Percentiles rank a stretch among this genome's conserved stretches.
Conservation (phyloP, 208 protist genomes). For the Leishmania lainsoni region DNA sequence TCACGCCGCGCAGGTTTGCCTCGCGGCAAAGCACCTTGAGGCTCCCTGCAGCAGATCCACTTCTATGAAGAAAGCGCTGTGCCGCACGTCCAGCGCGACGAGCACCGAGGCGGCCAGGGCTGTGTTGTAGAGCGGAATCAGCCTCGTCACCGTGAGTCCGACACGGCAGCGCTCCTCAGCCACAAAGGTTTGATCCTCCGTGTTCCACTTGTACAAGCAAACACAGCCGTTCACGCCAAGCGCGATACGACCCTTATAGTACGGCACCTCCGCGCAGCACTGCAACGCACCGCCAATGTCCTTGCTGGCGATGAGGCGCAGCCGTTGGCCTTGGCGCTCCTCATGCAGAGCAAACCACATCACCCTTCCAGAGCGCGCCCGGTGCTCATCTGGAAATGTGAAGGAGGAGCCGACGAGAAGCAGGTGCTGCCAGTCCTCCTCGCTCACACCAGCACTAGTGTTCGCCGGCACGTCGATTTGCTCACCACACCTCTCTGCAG, state of each 20-base stretch:
- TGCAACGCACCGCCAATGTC: slow-evolving; percentile 77
- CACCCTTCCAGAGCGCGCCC: slow-evolving; percentile 58
- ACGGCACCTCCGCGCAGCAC: slow-evolving; percentile 77
- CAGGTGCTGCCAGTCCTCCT: slow-evolving; percentile 17
- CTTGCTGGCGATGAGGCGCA: slow-evolving; percentile 35
- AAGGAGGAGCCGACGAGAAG: slow-evolving; percentile 81
- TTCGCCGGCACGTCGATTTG: not conserved
- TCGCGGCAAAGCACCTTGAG: slow-evolving; percentile 60
- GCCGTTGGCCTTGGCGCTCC: slow-evolving; percentile 9
- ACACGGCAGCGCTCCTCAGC: slow-evolving; percentile 67
- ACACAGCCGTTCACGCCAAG: slow-evolving; percentile 83
- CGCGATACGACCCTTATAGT: slow-evolving; percentile 68
- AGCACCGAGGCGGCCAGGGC: slow-evolving; percentile 29
- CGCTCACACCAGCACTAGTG: not conserved
- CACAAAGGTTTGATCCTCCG: slow-evolving; percentile 65
- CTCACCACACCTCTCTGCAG: slow-evolving; percentile 5
- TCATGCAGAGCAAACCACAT: slow-evolving; percentile 45
- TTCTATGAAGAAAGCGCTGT: slow-evolving; percentile 65
- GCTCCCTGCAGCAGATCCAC: slow-evolving; percentile 73
- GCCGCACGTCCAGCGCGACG: slow-evolving; percentile 69
- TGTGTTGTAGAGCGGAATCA: slow-evolving; percentile 52
- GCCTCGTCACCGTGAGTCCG: slow-evolving; percentile 59
- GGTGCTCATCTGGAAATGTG: slow-evolving; percentile 77
- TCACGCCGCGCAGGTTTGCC: slow-evolving; percentile 53
- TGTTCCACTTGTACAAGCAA: slow-evolving; percentile 64